Evolutionary conservation across 1,284 basidiomycete genomes (phyloP).

Genomic region (Phlebopus sp.): DNA sequence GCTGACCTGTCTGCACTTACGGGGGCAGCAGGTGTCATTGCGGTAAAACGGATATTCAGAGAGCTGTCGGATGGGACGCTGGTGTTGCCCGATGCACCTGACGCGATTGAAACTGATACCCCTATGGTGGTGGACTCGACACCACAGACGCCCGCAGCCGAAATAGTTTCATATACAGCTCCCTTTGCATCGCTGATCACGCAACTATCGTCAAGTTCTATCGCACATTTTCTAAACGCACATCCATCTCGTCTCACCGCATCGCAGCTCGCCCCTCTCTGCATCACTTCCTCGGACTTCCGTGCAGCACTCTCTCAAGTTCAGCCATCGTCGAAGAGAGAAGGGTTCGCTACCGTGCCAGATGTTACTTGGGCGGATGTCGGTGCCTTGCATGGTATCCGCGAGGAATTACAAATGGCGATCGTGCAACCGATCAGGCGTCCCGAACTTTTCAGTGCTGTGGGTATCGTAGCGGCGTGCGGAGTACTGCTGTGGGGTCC

Average conservation of each 20-base stretch:
- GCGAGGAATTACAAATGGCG: slow-evolving; percentile 95
- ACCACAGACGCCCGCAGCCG: slow-evolving; percentile 19
- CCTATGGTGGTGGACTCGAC: slow-evolving; percentile 52
- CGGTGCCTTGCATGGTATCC: slow-evolving; percentile 83
- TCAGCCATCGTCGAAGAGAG: slow-evolving; percentile 94
- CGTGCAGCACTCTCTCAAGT: slow-evolving; percentile 76
- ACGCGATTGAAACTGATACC: slow-evolving; percentile 32
- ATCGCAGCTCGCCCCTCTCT: slow-evolving; percentile 75
- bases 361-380: slow-evolving; percentile 95
- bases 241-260: slow-evolving; percentile 81
- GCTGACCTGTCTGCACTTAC: slow-evolving; percentile 91
- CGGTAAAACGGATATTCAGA: slow-evolving; percentile 95
- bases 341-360: slow-evolving; percentile 96
- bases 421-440: slow-evolving; percentile 93
- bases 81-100: slow-evolving; percentile 43
- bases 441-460: slow-evolving; percentile 84
- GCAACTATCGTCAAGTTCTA: slow-evolving; percentile 61
- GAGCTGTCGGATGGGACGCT: slow-evolving; percentile 71
- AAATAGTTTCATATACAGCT: slow-evolving; percentile 16
- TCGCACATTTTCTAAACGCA: slow-evolving; percentile 84
- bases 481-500: slow-evolving; percentile 98
- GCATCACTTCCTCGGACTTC: slow-evolving; percentile 83
- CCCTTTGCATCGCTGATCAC: slow-evolving; percentile 44
- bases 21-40: slow-evolving; percentile 91
- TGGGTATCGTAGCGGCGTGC: slow-evolving; percentile 85